These are phyloP conservation scores for Pythium biforme DNA, from an alignment of 352 stramenopile genomes.

Conservation along the genomic window DNA sequence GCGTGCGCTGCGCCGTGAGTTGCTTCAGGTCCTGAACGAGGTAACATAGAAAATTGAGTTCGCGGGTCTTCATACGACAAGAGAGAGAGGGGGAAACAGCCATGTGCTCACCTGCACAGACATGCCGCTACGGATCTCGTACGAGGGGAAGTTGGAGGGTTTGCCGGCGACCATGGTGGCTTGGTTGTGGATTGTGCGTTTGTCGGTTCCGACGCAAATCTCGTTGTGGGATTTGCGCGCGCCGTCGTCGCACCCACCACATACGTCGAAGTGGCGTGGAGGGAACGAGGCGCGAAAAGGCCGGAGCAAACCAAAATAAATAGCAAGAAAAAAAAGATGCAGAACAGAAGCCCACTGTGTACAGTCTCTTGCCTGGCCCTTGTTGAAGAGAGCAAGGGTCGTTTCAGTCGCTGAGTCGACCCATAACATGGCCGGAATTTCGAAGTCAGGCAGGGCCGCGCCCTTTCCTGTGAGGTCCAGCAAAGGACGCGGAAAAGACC, in stretches of 20 bases:
- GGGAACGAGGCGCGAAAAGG: constrained; percentile 15
- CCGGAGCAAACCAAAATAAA: constrained; percentile 16
- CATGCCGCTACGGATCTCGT: constrained; percentile 83
- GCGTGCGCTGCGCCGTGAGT: constrained; percentile 66
- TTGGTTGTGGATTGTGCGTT: background rate
- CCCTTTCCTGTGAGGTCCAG: background rate
- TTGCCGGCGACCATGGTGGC: constrained; percentile 27
- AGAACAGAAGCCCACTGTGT: constrained; percentile 14
- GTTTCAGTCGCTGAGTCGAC: constrained; percentile 22
- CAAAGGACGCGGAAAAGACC: constrained; percentile 11
- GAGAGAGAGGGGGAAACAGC: background rate
- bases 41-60: background rate
- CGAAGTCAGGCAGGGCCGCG: background rate
- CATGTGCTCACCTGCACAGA: constrained; percentile 55
- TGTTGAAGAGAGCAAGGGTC: constrained; percentile 11
- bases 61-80: background rate
- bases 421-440: constrained; percentile 11
- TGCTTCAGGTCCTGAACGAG: constrained; percentile 67
- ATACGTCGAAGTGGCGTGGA: constrained; percentile 11
- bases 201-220: constrained; percentile 20
- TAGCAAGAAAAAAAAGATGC: constrained; percentile 8
- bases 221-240: constrained; percentile 21
- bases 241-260: constrained; percentile 3
- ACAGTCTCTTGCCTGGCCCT: constrained; percentile 14
- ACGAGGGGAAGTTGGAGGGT: constrained; percentile 12